Evolutionary conservation across 345 rosid species (phyloP).

Genomic region (Acer yangbiense): DNA sequence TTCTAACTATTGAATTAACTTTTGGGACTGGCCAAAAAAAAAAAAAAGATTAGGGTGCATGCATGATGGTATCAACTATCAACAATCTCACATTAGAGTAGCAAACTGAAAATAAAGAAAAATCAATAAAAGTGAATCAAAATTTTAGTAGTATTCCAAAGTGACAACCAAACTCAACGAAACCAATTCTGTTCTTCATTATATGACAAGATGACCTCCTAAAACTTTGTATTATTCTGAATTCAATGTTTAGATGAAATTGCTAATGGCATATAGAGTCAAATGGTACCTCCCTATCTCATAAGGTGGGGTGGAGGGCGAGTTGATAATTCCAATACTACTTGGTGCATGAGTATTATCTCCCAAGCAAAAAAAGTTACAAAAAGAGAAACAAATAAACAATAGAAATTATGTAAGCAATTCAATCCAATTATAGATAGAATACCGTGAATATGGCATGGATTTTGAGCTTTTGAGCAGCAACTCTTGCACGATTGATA

Average conservation of each 20-base stretch:
- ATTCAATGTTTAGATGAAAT: neutral
- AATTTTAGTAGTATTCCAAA: neutral
- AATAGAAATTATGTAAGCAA: neutral
- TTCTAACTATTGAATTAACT: neutral
- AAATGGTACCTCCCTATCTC: neutral
- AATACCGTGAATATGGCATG: conserved; percentile 93
- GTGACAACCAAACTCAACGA: neutral
- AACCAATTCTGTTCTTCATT: neutral
- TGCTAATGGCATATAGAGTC: neutral
- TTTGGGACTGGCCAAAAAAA: neutral
- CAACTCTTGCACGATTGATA: conserved; percentile 96
- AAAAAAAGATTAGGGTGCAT: neutral
- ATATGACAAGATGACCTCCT: neutral
- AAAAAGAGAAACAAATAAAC: neutral
- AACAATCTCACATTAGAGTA: neutral
- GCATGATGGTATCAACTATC: neutral
- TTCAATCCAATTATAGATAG: neutral
- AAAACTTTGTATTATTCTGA: conserved; percentile 8
- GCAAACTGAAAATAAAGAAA: neutral
- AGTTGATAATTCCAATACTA: neutral
- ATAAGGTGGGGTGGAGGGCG: neutral
- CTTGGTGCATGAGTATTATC: neutral
- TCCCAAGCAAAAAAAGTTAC: neutral
- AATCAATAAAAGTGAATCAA: neutral
- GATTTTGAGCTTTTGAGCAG: conserved; percentile 92